phyloP scores from a whole-genome alignment of 169 alveolate genomes.

The Babesia ovata region DNA sequence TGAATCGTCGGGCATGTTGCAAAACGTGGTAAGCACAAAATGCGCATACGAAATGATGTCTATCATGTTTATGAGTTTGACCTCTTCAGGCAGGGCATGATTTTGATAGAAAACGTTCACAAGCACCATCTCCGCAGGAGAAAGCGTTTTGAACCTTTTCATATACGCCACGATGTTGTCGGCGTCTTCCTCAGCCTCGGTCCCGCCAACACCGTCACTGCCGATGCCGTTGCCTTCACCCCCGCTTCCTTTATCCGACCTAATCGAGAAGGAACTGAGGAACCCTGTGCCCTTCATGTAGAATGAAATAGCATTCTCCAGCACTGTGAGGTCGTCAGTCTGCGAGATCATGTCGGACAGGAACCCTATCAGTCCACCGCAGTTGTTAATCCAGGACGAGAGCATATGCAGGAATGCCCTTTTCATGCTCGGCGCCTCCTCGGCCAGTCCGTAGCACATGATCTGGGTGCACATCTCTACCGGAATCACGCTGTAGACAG shows the following conservation, averaged over 20 bases:
- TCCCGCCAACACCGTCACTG: not conserved
- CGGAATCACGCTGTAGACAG: slow-evolving; percentile 18
- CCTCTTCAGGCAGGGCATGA: slow-evolving; percentile 22
- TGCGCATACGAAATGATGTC: slow-evolving; percentile 37
- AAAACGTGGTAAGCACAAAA: slow-evolving; percentile 29
- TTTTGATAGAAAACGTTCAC: slow-evolving; percentile 42
- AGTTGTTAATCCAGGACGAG: slow-evolving; percentile 15
- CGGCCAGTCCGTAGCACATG: slow-evolving; percentile 30
- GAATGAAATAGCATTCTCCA: slow-evolving; percentile 20
- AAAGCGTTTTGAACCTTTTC: slow-evolving; percentile 12
- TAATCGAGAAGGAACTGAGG: slow-evolving; percentile 8
- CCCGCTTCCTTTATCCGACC: not conserved
- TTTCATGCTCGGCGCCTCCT: slow-evolving; percentile 8
- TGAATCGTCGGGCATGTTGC: slow-evolving; percentile 12
- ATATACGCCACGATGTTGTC: slow-evolving; percentile 14
- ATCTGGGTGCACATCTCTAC: slow-evolving; percentile 36
- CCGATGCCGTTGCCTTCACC: not conserved
- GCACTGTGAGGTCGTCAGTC: slow-evolving; percentile 15
- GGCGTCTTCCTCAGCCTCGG: not conserved
- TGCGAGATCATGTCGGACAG: slow-evolving; percentile 36
- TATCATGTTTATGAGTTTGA: slow-evolving; percentile 9
- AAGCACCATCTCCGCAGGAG: slow-evolving; percentile 41
- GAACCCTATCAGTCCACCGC: slow-evolving; percentile 24
- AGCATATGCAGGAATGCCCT: slow-evolving; percentile 31
- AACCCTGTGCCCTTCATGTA: slow-evolving; percentile 33